A percentile compares a stretch with the other conserved stretches of the same genome.
Evolutionary conservation across 805 yeast genomes (phyloP).

Genomic region (Jamesozyma rosinii): DNA sequence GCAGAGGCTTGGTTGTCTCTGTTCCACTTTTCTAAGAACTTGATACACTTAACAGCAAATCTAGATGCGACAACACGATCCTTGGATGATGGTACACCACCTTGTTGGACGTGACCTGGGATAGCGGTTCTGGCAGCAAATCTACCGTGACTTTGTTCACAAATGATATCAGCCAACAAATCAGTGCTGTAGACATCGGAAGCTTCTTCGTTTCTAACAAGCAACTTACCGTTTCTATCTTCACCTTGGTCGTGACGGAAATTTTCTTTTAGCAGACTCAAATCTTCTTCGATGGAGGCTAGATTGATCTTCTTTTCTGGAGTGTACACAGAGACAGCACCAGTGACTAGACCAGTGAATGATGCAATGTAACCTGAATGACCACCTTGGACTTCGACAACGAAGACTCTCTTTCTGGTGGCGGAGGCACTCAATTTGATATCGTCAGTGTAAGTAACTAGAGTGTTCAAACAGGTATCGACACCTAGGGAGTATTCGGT

Average conservation of each 20-base stretch:
- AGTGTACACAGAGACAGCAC: slow-evolving; percentile 83
- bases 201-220: slow-evolving; percentile 77
- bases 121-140: slow-evolving; percentile 91
- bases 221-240: slow-evolving; percentile 73
- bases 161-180: slow-evolving; percentile 72
- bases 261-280: slow-evolving; percentile 55
- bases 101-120: slow-evolving; percentile 98
- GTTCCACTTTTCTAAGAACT: slow-evolving; percentile 68
- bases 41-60: slow-evolving; percentile 80
- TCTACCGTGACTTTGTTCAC: slow-evolving; percentile 62
- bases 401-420: slow-evolving; percentile 86
- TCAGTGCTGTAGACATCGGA: slow-evolving; percentile 75
- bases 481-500: slow-evolving; percentile 92
- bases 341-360: slow-evolving; percentile 72
- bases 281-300: slow-evolving; percentile 64
- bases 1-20: slow-evolving; percentile 26
- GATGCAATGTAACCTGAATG: slow-evolving; percentile 91
- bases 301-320: slow-evolving; percentile 78
- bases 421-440: slow-evolving; percentile 93
- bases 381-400: slow-evolving; percentile 97
- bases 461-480: slow-evolving; percentile 88
- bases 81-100: slow-evolving; percentile 88
- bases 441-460: slow-evolving; percentile 89
- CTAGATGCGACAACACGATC: slow-evolving; percentile 87
- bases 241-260: slow-evolving; percentile 71